phyloP scores from a whole-genome alignment of 208 protist species.

The Trypanosomatidae sp. region DNA sequence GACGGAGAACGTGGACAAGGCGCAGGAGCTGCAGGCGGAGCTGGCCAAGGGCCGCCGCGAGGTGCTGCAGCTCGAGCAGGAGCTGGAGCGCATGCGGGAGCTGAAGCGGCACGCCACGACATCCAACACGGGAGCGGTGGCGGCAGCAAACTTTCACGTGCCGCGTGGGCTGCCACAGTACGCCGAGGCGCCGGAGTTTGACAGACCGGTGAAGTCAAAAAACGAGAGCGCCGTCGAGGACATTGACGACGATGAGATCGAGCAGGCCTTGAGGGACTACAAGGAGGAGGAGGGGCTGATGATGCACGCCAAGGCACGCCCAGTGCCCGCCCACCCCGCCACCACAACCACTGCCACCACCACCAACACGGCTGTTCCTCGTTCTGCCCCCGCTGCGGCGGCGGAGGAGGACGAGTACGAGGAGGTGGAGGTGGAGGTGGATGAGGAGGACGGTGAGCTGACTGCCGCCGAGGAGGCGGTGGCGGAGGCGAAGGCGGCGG shows the following conservation, averaged over 20 bases:
- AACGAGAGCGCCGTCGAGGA: constrained; percentile 42
- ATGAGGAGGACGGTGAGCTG: constrained; percentile 26
- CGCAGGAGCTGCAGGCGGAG: constrained; percentile 56
- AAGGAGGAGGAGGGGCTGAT: constrained; percentile 28
- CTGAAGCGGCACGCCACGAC: constrained; percentile 22
- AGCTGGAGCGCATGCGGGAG: constrained; percentile 61
- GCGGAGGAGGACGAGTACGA: constrained; percentile 32
- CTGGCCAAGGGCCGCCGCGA: constrained; percentile 52
- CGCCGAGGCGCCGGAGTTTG: constrained; percentile 51
- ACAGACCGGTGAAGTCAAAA: constrained; percentile 31
- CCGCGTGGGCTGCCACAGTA: constrained; percentile 33
- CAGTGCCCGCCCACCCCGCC: constrained; percentile 1
- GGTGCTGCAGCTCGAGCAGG: constrained; percentile 47
- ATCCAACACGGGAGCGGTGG: constrained; percentile 7
- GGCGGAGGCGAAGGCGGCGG: neutral
- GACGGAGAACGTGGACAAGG: constrained; percentile 68
- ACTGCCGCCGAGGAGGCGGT: constrained; percentile 14
- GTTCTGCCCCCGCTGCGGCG: constrained; percentile 2
- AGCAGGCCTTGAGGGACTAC: constrained; percentile 33
- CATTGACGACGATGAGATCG: constrained; percentile 47
- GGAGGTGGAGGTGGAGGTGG: constrained; percentile 39
- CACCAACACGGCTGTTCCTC: too few relatives aligned
- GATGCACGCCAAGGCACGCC: constrained; percentile 8
- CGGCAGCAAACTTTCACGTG: constrained; percentile 20
- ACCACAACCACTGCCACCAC: neutral